A percentile compares a stretch with the other conserved stretches of the same genome.
These are phyloP conservation scores for Telopea speciosissima DNA, from an alignment of 177 flowering plant genomes.

Conservation along the genomic window DNA sequence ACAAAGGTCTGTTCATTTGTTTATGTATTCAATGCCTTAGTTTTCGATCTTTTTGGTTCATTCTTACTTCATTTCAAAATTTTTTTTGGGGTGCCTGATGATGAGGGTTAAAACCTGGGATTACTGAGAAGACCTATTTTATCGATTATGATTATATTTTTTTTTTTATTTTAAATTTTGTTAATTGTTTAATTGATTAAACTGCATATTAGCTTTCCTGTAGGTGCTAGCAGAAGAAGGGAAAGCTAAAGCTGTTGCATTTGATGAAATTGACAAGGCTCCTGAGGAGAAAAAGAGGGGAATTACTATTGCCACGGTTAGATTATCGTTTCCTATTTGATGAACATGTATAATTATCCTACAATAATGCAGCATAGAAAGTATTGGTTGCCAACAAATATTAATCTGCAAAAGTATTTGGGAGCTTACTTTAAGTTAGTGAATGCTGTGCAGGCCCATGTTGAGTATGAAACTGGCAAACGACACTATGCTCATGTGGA, in stretches of 20 bases:
- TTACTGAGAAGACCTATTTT: neutral
- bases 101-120: neutral
- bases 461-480: conserved; percentile 92
- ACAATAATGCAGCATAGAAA: no score
- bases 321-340: conserved; percentile 4
- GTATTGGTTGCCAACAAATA: neutral
- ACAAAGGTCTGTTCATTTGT: conserved; percentile 52
- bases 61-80: neutral
- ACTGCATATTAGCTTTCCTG: neutral
- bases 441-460: conserved; percentile 69
- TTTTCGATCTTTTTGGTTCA: neutral
- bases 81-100: neutral
- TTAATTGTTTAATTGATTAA: neutral
- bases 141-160: no score
- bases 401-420: neutral
- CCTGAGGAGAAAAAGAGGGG: conserved; percentile 99
- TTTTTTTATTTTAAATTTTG: no score
- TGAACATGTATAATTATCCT: neutral
- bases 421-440: neutral
- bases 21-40: neutral
- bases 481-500: conserved; percentile 98
- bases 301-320: conserved; percentile 94
- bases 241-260: conserved; percentile 87
- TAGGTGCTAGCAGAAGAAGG: conserved; percentile 94
- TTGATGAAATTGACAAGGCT: conserved; percentile 98